Evolutionary conservation across 768 basidiomycete genomes (phyloP).

Genomic region (Pisolithus sp.): DNA sequence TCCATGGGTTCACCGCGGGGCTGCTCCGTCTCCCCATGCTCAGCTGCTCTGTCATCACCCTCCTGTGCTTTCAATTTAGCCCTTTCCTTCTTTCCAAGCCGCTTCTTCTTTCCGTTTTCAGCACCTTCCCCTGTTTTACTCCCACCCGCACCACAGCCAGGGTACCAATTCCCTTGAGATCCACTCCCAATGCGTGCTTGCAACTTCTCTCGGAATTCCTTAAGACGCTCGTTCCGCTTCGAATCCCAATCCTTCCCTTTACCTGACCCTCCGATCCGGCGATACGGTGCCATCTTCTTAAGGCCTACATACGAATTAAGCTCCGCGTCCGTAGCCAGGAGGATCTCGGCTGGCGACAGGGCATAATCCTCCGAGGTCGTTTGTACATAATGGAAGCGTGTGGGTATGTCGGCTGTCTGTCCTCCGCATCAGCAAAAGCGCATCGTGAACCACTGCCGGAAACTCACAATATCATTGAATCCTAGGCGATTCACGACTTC

Average conservation of each 20-base stretch:
- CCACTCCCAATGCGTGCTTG: slow-evolving; percentile 31
- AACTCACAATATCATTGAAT: slow-evolving; percentile 88
- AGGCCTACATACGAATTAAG: slow-evolving; percentile 87
- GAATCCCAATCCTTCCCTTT: slow-evolving; percentile 51
- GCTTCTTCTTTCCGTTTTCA: slow-evolving; percentile 42
- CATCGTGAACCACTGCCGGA: not conserved
- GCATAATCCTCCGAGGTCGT: slow-evolving; percentile 57
- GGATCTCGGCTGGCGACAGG: slow-evolving; percentile 78
- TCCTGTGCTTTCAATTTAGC: slow-evolving; percentile 38
- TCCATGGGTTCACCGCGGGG: not conserved
- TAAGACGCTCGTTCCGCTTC: slow-evolving; percentile 55
- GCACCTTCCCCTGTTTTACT: slow-evolving; percentile 8
- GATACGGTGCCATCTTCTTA: slow-evolving; percentile 90
- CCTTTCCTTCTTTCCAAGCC: slow-evolving; percentile 68
- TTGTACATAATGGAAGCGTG: slow-evolving; percentile 87
- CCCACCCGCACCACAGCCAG: not conserved
- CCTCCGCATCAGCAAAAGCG: not conserved
- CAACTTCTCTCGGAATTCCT: slow-evolving; percentile 66
- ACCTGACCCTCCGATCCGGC: slow-evolving; percentile 33
- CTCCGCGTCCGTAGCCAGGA: slow-evolving; percentile 88
- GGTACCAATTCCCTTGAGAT: slow-evolving; percentile 16
- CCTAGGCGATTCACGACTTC: slow-evolving; percentile 78
- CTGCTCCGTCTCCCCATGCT: not conserved
- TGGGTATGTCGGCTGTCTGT: slow-evolving; percentile 84
- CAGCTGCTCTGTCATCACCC: not conserved